Base-by-base conservation (phyloP, 768 basidiomycete species). In the Pilatotrama ljubarskyi region DNA sequence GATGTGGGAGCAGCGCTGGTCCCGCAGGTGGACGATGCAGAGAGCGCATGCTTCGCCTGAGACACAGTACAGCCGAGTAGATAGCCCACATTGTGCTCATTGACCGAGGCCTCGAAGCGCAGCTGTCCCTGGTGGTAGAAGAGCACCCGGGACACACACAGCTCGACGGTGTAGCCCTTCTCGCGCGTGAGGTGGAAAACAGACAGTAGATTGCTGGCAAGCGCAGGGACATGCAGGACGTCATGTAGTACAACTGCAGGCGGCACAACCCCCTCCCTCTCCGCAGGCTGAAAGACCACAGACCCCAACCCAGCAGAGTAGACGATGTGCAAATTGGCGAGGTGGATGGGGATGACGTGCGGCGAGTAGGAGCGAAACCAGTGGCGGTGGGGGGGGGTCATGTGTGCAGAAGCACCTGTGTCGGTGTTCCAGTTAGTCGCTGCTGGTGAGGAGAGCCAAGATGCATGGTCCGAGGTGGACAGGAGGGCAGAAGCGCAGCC, bases 1-100 rank as follows among this genome's bases (percentile, higher is more conserved):
- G 37, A 65, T 52, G 61, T 76, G 75, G 9, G 61, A 69, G 38
- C 68, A 67, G n/a, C 72, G 63, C 26, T 60, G 61, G 64, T 76
- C 75, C 72, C 72, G 25, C 68, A 52, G 9, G 72, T 76, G 8
- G 47, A 62, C 22, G 46, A 47, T 11, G 46, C 46, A 47, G 46
- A 47, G 46, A 47, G 38, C 38, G 42, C 42, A 43, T 43, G n/a
- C 42, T 43, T 43, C 10, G 6, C 42, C 42, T 43, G 18, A 26
- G 46, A 14, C 43, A 49, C 35, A 55, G 65, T 58, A 22, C 17
- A 42, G n/a, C 72, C 68, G 50, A 66, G 40, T 15, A 73, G 63
- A 48, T 68, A 70, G 10, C 62, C 69, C 15, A 63, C 53, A 44
- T 69, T 69, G 40, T 52, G 36, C n/a, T 65, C 46, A 32, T 68